phyloP scores from a whole-genome alignment of 208 protist genomes.

The Trypanosoma mega region DNA sequence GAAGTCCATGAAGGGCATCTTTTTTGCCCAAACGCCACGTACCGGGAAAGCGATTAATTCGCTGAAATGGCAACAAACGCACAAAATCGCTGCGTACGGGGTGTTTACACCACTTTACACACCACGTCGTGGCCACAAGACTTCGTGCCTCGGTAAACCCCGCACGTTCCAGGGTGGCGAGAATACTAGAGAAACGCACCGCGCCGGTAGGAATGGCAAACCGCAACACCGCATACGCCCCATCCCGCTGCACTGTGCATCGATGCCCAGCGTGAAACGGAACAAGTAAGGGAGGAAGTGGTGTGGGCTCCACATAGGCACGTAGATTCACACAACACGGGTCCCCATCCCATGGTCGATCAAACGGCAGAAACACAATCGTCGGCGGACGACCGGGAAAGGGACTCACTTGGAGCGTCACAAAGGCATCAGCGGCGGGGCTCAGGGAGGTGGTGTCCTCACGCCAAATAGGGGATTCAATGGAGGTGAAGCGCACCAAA shows the following conservation, averaged over 20 bases:
- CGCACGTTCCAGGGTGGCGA: slow-evolving; percentile 43
- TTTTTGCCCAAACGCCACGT: slow-evolving; percentile 83
- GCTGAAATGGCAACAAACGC: slow-evolving; percentile 41
- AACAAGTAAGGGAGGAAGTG: background rate
- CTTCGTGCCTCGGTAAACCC: slow-evolving; percentile 43
- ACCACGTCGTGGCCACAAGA: slow-evolving; percentile 43
- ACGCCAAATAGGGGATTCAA: background rate
- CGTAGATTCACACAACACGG: background rate
- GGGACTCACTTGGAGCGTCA: slow-evolving; percentile 43
- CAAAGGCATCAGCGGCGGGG: slow-evolving; percentile 13
- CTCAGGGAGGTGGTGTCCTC: slow-evolving; percentile 4
- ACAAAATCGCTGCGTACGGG: slow-evolving; percentile 56
- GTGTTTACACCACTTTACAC: slow-evolving; percentile 69
- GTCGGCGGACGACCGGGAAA: slow-evolving; percentile 46
- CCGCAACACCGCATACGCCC: slow-evolving; percentile 32
- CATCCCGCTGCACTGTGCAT: slow-evolving; percentile 4
- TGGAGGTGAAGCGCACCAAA: background rate
- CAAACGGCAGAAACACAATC: slow-evolving; percentile 43
- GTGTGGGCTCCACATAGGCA: slow-evolving; percentile 16
- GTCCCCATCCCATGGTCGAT: slow-evolving; percentile 38
- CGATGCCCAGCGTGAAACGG: background rate
- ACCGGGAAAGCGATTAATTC: slow-evolving; percentile 90
- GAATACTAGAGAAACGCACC: slow-evolving; percentile 59
- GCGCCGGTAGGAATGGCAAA: slow-evolving; percentile 44
- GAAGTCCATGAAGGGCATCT: slow-evolving; percentile 61